Evolutionary conservation across 106 monocot genomes (phyloP).

Genomic region (Vanilla planifolia): DNA sequence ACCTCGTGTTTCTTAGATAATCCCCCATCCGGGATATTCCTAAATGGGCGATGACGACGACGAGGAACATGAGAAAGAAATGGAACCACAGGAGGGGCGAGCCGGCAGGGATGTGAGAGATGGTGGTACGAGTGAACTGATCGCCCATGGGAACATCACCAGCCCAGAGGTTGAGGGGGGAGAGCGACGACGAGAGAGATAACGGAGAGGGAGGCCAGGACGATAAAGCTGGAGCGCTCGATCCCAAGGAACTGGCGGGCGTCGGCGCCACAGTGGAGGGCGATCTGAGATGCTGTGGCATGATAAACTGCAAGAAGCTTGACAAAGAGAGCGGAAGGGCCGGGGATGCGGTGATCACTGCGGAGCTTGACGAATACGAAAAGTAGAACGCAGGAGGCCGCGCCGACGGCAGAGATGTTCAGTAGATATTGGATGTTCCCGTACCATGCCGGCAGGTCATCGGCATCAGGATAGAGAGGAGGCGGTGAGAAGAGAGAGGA

Average conservation of each 20-base stretch:
- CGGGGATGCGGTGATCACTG: conserved; percentile 79
- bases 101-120: conserved; percentile 52
- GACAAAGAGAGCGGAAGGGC: conserved; percentile 69
- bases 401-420: conserved; percentile 80
- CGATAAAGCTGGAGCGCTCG: conserved; percentile 66
- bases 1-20: conserved; percentile 55
- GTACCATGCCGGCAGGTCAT: conserved; percentile 62
- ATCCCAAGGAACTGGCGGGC: conserved; percentile 89
- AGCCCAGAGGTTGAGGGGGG: conserved; percentile 61
- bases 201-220: conserved; percentile 47
- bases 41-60: conserved; percentile 68
- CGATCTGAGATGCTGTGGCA: conserved; percentile 66
- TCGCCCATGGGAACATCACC: conserved; percentile 40
- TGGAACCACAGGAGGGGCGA: conserved; percentile 82
- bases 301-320: conserved; percentile 92
- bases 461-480: conserved; percentile 19
- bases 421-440: conserved; percentile 95
- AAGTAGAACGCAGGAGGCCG: conserved; percentile 74
- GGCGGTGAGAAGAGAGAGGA: conserved; percentile 13
- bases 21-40: conserved; percentile 81
- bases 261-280: conserved; percentile 96
- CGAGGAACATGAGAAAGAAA: conserved; percentile 48
- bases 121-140: conserved; percentile 75
- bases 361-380: conserved; percentile 96
- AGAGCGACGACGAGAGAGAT: conserved; percentile 44